Evolutionary conservation across 345 rosid genomes (phyloP), one percentile per base, ranked within the genome.

Genomic region (Populus euphratica): DNA sequence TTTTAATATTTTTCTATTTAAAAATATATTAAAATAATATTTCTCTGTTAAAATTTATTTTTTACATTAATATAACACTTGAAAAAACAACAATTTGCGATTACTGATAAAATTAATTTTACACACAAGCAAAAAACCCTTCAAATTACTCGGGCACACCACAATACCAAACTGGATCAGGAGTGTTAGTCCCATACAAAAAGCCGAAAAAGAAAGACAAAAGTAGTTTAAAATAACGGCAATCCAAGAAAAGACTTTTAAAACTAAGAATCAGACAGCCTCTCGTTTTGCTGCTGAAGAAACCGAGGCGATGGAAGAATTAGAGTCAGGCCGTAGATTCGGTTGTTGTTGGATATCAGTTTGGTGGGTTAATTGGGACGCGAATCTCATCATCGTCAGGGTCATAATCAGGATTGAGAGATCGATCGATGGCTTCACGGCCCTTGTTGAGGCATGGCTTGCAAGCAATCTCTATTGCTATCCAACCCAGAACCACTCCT

Each of bases 341-440:
- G 29, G 47, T 35, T 21, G 25, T 21, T 21, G n/a, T 38, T 38
- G 77, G 70, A 35, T 39, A 14, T 74, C 68, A 13, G 38, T 78
- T 77, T 72, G 88, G 89, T 64, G 96, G 90, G 79, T 2, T 25
- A 21, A 41, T 4, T 1, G 79, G 59, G 23, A 39, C 78, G 63
- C 77, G 62, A n/a, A 54, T 78, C 49, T 79, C 65, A 25, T 82
- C 83, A 77, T 85, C 91, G 85, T 92, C 94, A 66, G 97, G 93
- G 64, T 92, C 97, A 84, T 92, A 89, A 74, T 92, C 88, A 64
- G 97, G 97, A 74, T 92, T 72, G 44, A 92, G 97, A 70, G 97
- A 90, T 72, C 89, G 89, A 82, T 90, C 93, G 76, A 92, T 88
- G 69, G 94, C 97, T 80, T 89, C 86, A 33, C 94, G 93, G 50